phyloP scores from a whole-genome alignment of 2,329 filamentous ascomycete species.

The Fusarium sp. region DNA sequence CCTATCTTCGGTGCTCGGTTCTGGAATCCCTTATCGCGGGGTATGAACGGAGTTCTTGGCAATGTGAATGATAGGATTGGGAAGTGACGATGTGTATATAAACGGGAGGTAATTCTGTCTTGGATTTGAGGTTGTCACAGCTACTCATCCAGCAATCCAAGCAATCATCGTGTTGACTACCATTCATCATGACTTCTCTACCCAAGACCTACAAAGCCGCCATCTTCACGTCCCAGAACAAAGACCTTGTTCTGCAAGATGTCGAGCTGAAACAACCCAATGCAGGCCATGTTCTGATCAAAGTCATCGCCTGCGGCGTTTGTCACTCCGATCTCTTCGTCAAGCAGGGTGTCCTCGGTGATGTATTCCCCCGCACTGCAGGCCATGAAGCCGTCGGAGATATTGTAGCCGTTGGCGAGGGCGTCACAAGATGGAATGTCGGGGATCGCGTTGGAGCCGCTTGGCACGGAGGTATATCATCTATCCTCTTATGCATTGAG shows the following conservation, averaged over 20 bases:
- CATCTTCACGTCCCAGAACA: background rate
- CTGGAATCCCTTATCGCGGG: background rate
- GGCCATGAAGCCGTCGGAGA: constrained; percentile 79
- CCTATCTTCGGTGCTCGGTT: background rate
- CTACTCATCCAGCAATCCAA: background rate
- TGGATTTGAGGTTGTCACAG: rapidly evolving
- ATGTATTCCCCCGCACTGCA: constrained; percentile 68
- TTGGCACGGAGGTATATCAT: constrained; percentile 47
- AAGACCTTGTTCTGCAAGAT: background rate
- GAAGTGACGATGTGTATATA: background rate
- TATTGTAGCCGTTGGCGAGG: constrained; percentile 68
- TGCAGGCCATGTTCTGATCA: constrained; percentile 71
- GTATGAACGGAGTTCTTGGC: background rate
- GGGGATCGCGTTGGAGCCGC: constrained; percentile 72
- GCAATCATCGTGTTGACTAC: background rate
- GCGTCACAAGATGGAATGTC: constrained; percentile 66
- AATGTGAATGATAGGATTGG: background rate
- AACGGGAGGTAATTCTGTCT: background rate
- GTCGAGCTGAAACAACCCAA: background rate
- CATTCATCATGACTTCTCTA: background rate
- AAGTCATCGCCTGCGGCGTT: constrained; percentile 76
- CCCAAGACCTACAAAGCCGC: background rate
- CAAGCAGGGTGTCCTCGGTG: constrained; percentile 61
- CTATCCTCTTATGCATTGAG: rapidly evolving
- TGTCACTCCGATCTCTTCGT: constrained; percentile 71